Conservation (phyloP, 2,329 filamentous ascomycete genomes). For the Chaetomium sp. region DNA sequence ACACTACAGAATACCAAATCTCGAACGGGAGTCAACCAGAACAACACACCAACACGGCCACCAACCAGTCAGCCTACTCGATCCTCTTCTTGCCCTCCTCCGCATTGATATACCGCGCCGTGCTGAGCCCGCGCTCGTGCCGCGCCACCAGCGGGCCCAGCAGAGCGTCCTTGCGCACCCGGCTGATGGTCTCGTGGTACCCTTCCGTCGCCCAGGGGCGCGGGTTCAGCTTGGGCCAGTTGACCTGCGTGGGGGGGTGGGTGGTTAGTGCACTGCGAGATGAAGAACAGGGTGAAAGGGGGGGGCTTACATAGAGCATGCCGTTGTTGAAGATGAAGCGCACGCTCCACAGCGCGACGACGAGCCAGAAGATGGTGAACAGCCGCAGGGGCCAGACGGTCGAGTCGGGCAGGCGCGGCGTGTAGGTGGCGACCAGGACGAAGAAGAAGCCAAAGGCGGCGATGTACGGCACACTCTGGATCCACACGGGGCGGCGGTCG, state of each 20-base stretch:
- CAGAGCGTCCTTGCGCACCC: slow-evolving; percentile 79
- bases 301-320: slow-evolving; percentile 82
- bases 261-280: neutral
- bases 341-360: slow-evolving; percentile 68
- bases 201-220: slow-evolving; percentile 84
- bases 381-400: slow-evolving; percentile 79
- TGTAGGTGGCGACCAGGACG: slow-evolving; percentile 73
- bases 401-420: slow-evolving; percentile 69
- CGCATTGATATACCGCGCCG: slow-evolving; percentile 76
- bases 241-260: slow-evolving; percentile 65
- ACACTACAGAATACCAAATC: slow-evolving; percentile 2
- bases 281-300: neutral
- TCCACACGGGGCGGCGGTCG: slow-evolving; percentile 80
- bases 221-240: slow-evolving; percentile 96
- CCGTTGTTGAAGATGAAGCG: slow-evolving; percentile 82
- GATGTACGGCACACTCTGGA: slow-evolving; percentile 93
- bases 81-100: slow-evolving; percentile 99
- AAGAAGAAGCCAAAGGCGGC: slow-evolving; percentile 85
- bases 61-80: slow-evolving; percentile 57
- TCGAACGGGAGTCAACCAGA: neutral
- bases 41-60: neutral
- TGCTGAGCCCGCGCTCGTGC: slow-evolving; percentile 83
- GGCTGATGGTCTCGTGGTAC: slow-evolving; percentile 81
- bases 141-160: slow-evolving; percentile 72
- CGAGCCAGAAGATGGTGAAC: slow-evolving; percentile 77